Evolutionary conservation across 2,329 filamentous ascomycete species (phyloP).

Genomic region (Ustulina deusta): DNA sequence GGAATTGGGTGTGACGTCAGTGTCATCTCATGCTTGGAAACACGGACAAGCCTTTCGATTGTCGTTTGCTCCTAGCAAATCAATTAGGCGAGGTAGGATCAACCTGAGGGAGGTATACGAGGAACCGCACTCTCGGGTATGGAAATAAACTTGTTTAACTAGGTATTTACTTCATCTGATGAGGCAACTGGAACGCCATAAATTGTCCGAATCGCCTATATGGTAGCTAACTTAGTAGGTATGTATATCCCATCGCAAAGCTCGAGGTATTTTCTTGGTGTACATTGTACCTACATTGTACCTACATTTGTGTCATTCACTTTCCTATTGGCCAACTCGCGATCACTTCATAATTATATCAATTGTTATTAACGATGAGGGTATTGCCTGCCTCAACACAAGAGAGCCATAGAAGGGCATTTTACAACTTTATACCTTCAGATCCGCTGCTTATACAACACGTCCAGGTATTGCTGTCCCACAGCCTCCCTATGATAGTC

Average conservation of each 20-base stretch:
- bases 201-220: no score
- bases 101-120: not conserved
- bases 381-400: not conserved
- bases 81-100: not conserved
- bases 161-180: no score
- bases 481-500: not conserved
- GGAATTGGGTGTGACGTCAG: conserved; percentile 1
- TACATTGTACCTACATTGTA: no score
- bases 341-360: not conserved
- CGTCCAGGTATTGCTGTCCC: not conserved
- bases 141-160: no score
- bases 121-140: no score
- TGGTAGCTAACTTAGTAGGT: no score
- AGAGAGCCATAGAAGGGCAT: not conserved
- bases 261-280: not conserved
- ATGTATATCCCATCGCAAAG: not conserved
- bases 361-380: not conserved
- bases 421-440: no score
- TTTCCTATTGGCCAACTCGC: no score
- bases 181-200: no score
- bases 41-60: not conserved
- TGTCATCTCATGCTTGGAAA: not conserved
- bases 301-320: no score
- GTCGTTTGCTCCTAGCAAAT: not conserved
- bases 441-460: not conserved